Evolutionary conservation across 176 grass and related monocot genomes (phyloP), one percentile per base, ranked within the genome.

Genomic region (Leersia perrieri): DNA sequence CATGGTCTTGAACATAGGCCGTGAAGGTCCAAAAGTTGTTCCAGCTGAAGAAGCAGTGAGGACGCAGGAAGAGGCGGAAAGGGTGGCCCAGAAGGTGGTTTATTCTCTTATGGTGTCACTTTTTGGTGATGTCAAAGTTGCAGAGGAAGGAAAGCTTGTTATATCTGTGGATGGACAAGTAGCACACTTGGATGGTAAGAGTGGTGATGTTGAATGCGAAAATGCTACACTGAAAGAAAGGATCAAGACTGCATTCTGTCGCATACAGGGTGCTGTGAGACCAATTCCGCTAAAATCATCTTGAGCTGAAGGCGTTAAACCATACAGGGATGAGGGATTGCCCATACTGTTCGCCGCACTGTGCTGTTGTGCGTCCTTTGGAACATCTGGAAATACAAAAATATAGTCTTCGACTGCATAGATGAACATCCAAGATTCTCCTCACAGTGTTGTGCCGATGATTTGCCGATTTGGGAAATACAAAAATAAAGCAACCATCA

Each of bases 61-160:
- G 77, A 91, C 88, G 1, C 68, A 84, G 33, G 92, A 98, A 38
- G 92, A 98, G 47, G 82, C 79, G 0, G 90, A 94, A 38, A 98
- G 78, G 80, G 84, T 98, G 87, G 86, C 81, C 4, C 83, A 80
- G 20, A 95, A 93, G 74, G 95, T 98, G 9, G 66, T 93, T 3
- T 76, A 93, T 64, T 30, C 92, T 75, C 83, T 98, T 13, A 88
- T 98, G 88, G 88, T 79, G 0, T 98, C 92, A 2, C 75, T 98
- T 51, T 98, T 98, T 68, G 92, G 95, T 25, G 90, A 93, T 79
- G 88, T 89, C 23, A 98, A 93, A 85, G 84, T 87, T 28, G 86
- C 27, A 55, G 95, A 93, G 75, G 95, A 98, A 84, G 90, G 95
- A 27, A 95, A 72, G 32, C 67, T 93, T 33, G 76, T 95, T 10